A percentile compares a stretch with the other conserved stretches of the same genome.
Conservation (phyloP, 106 monocot species). For the Platanthera guangdongensis region DNA sequence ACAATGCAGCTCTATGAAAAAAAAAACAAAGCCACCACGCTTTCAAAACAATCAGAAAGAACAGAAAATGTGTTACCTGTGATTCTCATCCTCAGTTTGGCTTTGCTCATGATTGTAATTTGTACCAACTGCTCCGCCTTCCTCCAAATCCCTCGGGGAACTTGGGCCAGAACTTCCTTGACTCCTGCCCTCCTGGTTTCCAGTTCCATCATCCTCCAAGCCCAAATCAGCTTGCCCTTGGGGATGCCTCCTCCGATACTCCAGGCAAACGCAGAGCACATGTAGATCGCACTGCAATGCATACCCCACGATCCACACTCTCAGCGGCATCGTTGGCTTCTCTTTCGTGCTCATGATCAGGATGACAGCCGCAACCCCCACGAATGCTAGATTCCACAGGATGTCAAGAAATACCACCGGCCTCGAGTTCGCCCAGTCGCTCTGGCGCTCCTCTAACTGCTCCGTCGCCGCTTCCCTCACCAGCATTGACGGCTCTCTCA, state of each 20-base stretch:
- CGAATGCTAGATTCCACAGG: slow-evolving; percentile 52
- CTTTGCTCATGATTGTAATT: slow-evolving; percentile 14
- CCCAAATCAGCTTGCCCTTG: neutral
- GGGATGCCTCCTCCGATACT: slow-evolving; percentile 29
- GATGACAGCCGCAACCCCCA: slow-evolving; percentile 29
- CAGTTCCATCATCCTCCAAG: neutral
- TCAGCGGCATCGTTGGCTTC: slow-evolving; percentile 39
- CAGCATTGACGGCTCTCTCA: slow-evolving; percentile 46
- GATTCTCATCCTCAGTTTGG: slow-evolving; percentile 13
- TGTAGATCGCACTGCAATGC: slow-evolving; percentile 44
- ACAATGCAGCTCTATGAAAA: no score
- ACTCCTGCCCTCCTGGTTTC: slow-evolving; percentile 3
- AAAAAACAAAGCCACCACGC: no score
- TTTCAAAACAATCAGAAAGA: neutral
- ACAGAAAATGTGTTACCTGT: no score
- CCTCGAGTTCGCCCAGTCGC: slow-evolving; percentile 56
- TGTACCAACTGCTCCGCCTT: slow-evolving; percentile 2
- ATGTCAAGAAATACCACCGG: slow-evolving; percentile 59
- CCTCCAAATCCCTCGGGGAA: slow-evolving; percentile 23
- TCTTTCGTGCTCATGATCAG: slow-evolving; percentile 33
- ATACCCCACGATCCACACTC: slow-evolving; percentile 49
- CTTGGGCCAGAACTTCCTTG: slow-evolving; percentile 12
- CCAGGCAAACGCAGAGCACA: slow-evolving; percentile 42
- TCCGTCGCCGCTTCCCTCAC: slow-evolving; percentile 50
- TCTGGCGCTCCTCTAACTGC: slow-evolving; percentile 56